Evolutionary conservation across 1,284 basidiomycete species (phyloP).

Genomic region (Boletus calvinii): DNA sequence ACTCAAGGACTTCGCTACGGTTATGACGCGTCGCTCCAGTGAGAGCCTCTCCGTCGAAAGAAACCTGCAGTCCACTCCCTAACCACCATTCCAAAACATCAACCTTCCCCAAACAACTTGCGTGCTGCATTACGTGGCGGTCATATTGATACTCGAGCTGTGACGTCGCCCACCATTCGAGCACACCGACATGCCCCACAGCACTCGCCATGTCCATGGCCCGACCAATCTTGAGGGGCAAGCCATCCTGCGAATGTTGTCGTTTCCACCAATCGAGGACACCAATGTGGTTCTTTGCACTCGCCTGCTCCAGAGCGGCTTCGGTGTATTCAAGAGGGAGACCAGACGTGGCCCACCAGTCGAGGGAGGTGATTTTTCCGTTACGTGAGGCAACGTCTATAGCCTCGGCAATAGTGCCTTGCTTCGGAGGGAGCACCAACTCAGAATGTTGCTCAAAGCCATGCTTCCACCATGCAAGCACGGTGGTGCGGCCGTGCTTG

Average conservation of each 20-base stretch:
- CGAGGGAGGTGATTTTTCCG: slow-evolving; percentile 62
- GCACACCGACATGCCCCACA: slow-evolving; percentile 64
- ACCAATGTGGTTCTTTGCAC: slow-evolving; percentile 65
- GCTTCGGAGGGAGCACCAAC: slow-evolving; percentile 51
- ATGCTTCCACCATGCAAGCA: slow-evolving; percentile 80
- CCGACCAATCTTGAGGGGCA: slow-evolving; percentile 75
- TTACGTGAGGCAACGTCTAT: slow-evolving; percentile 71
- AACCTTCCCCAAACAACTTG: slow-evolving; percentile 76
- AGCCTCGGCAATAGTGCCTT: slow-evolving; percentile 55
- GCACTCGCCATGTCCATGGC: slow-evolving; percentile 79
- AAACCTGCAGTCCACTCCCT: slow-evolving; percentile 67
- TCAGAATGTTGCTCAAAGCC: slow-evolving; percentile 57
- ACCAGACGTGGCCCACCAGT: slow-evolving; percentile 67
- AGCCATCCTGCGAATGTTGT: slow-evolving; percentile 41
- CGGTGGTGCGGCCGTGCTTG: slow-evolving; percentile 64
- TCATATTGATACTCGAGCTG: slow-evolving; percentile 76
- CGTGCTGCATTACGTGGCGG: slow-evolving; percentile 68
- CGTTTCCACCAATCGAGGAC: slow-evolving; percentile 81
- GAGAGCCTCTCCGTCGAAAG: slow-evolving; percentile 77
- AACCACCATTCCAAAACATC: slow-evolving; percentile 84
- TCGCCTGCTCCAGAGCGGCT: slow-evolving; percentile 72
- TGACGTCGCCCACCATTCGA: slow-evolving; percentile 82
- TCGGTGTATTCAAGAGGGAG: slow-evolving; percentile 69
- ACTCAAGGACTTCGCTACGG: slow-evolving; percentile 75
- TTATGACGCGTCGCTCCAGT: slow-evolving; percentile 77